These are phyloP conservation scores for Cyberlindnera maritima DNA, from an alignment of 805 yeast species.

Conservation along the genomic window DNA sequence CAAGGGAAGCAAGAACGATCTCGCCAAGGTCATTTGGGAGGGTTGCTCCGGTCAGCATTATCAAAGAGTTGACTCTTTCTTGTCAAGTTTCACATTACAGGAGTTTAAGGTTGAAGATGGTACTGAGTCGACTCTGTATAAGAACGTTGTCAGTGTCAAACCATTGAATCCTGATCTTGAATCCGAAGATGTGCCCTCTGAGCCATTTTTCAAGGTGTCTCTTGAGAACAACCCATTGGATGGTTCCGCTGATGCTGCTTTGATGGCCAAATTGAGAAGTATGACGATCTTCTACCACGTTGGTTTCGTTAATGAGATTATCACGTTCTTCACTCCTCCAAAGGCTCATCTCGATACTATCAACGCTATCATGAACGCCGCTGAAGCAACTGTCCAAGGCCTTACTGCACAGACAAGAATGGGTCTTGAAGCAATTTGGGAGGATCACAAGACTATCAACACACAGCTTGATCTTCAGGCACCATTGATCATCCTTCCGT, in stretches of 20 bases:
- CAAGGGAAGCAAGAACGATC: slow-evolving; percentile 34
- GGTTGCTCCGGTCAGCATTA: slow-evolving; percentile 72
- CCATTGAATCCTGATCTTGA: slow-evolving; percentile 46
- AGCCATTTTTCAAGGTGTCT: slow-evolving; percentile 77
- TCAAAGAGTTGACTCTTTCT: slow-evolving; percentile 77
- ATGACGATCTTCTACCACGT: slow-evolving; percentile 90
- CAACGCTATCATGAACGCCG: slow-evolving; percentile 88
- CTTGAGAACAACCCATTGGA: slow-evolving; percentile 89
- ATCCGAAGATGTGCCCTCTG: slow-evolving; percentile 24
- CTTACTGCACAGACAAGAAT: slow-evolving; percentile 84
- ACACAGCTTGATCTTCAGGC: slow-evolving; percentile 89
- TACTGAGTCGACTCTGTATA: slow-evolving; percentile 72
- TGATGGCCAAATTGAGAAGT: slow-evolving; percentile 73
- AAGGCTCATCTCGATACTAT: slow-evolving; percentile 81
- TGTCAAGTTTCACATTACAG: slow-evolving; percentile 68
- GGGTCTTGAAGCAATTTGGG: slow-evolving; percentile 90
- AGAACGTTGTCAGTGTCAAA: slow-evolving; percentile 83
- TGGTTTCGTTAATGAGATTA: slow-evolving; percentile 72
- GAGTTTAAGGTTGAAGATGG: slow-evolving; percentile 89
- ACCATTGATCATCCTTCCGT: slow-evolving; percentile 83
- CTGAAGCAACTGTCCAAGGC: slow-evolving; percentile 92
- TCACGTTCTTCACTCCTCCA: slow-evolving; percentile 82
- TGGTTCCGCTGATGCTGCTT: slow-evolving; percentile 74
- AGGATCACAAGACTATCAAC: slow-evolving; percentile 89
- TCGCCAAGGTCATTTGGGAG: slow-evolving; percentile 80